These are phyloP conservation scores for Saccharomyces cerevisiae DNA, from an alignment of 805 yeast genomes.

Conservation along the genomic window DNA sequence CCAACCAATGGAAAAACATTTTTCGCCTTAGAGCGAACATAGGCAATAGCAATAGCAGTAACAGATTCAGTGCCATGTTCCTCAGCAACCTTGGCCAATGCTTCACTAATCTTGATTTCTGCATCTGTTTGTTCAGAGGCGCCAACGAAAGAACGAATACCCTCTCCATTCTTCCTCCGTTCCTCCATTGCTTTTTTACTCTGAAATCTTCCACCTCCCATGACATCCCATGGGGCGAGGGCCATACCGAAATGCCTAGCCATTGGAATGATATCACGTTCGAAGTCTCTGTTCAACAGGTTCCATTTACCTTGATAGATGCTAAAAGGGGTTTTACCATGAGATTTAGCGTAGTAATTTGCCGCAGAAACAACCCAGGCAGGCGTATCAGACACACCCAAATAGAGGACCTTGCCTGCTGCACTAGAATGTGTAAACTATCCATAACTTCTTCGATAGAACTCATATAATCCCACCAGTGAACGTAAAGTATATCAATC, in stretches of 20 bases:
- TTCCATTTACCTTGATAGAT: conserved; percentile 21
- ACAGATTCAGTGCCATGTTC: conserved; percentile 10
- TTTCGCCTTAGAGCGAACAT: conserved; percentile 13
- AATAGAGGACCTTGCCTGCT: conserved; percentile 16
- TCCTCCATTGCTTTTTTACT: conserved; percentile 13
- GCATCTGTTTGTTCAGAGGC: conserved; percentile 7
- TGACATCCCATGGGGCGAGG: conserved; percentile 18
- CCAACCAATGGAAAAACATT: conserved; percentile 19
- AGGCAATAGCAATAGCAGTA: conserved; percentile 18
- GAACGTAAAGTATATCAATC: conserved; percentile 17
- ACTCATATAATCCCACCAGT: conserved; percentile 20
- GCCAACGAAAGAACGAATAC: conserved; percentile 3
- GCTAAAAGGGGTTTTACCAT: conserved; percentile 16
- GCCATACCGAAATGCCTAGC: conserved; percentile 19
- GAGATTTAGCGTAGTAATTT: conserved; percentile 11
- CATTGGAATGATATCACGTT: conserved; percentile 22
- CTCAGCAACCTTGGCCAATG: conserved; percentile 1
- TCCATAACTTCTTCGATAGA: conserved; percentile 18
- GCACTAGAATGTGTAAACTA: conserved; percentile 10
- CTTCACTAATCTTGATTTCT: conserved; percentile 13
- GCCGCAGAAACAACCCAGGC: conserved; percentile 18
- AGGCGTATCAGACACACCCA: conserved; percentile 19
- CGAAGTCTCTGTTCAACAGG: conserved; percentile 14
- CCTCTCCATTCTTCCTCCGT: conserved; percentile 9
- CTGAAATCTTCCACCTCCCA: conserved; percentile 18